phyloP scores from a whole-genome alignment of 495 filamentous ascomycete species.

The Tirmania nivea region DNA sequence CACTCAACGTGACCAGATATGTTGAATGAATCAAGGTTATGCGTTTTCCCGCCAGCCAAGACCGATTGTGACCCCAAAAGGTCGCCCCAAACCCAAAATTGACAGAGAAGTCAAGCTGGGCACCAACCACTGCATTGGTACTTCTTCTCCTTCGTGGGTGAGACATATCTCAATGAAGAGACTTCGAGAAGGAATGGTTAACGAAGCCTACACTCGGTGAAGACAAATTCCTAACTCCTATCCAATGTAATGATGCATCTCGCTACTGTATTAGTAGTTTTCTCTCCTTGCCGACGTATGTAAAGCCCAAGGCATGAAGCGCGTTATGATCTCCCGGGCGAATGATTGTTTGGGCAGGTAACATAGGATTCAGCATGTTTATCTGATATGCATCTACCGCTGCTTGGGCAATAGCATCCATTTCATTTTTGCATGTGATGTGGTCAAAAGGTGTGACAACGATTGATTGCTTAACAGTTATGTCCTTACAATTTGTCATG shows the following conservation, averaged over 20 bases:
- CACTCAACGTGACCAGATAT: too few relatives aligned
- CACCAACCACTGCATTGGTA: too few relatives aligned
- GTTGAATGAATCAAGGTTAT: too few relatives aligned
- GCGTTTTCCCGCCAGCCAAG: too few relatives aligned
- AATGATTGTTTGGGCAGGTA: conserved; percentile 65
- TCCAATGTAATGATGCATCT: not conserved
- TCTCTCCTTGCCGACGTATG: conserved; percentile 65
- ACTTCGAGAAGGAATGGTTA: too few relatives aligned
- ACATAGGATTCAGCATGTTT: conserved; percentile 67
- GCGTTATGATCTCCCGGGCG: conserved; percentile 54
- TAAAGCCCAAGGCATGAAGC: conserved; percentile 54
- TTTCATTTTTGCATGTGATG: conserved; percentile 88
- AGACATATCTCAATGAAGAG: too few relatives aligned
- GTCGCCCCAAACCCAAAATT: too few relatives aligned
- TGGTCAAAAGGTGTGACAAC: conserved; percentile 92
- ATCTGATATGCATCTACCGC: conserved; percentile 78
- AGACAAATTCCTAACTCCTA: too few relatives aligned
- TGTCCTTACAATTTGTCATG: conserved; percentile 76
- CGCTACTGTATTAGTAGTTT: conserved; percentile 77
- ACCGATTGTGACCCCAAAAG: too few relatives aligned
- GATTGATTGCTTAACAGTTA: conserved; percentile 75
- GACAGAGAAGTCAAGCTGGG: too few relatives aligned
- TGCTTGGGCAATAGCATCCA: conserved; percentile 90
- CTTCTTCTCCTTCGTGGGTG: too few relatives aligned
- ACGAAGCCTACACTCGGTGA: too few relatives aligned